phyloP scores from a whole-genome alignment of 2,329 filamentous ascomycete species.

The Arthrobotrys iridis region DNA sequence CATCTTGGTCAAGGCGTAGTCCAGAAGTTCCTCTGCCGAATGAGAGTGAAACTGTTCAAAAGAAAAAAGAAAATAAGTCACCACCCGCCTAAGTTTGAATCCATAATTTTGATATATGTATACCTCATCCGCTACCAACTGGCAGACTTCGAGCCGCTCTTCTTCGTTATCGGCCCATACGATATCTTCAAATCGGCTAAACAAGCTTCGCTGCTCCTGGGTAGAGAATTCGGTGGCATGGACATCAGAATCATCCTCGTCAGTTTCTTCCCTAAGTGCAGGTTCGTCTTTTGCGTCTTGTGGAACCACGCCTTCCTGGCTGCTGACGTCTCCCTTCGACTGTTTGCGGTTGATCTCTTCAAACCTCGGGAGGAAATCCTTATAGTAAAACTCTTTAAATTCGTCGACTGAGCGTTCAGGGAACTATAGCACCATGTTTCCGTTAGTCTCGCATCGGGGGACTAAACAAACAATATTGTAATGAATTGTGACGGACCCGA shows the following conservation, averaged over 20 bases:
- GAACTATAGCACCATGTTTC: not conserved
- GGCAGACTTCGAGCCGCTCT: constrained; percentile 38
- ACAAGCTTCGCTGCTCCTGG: constrained; percentile 18
- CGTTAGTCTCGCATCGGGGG: not conserved
- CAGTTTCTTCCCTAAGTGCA: not conserved
- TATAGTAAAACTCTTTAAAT: constrained; percentile 13
- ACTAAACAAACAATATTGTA: not conserved
- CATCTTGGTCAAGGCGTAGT: constrained; percentile 26
- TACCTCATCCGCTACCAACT: constrained; percentile 22
- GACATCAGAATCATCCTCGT: not conserved
- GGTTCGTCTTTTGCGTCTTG: too few species aligned
- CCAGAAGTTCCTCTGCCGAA: constrained; percentile 21
- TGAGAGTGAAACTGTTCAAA: constrained; percentile 3
- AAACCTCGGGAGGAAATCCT: constrained; percentile 1
- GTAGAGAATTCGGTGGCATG: not conserved
- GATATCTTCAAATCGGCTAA: constrained; percentile 19
- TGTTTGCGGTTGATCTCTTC: not conserved
- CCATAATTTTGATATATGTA: not conserved
- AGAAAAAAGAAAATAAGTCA: not conserved
- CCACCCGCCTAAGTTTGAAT: not conserved
- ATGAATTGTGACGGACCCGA: not conserved
- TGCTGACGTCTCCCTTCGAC: not conserved
- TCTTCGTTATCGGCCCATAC: constrained; percentile 12
- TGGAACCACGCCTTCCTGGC: not conserved
- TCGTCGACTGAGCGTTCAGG: constrained; percentile 19